A percentile compares a stretch with the other conserved stretches of the same genome.
Evolutionary conservation across 164 flowering plant genomes (phyloP).

Genomic region (Brasenia schreberi): DNA sequence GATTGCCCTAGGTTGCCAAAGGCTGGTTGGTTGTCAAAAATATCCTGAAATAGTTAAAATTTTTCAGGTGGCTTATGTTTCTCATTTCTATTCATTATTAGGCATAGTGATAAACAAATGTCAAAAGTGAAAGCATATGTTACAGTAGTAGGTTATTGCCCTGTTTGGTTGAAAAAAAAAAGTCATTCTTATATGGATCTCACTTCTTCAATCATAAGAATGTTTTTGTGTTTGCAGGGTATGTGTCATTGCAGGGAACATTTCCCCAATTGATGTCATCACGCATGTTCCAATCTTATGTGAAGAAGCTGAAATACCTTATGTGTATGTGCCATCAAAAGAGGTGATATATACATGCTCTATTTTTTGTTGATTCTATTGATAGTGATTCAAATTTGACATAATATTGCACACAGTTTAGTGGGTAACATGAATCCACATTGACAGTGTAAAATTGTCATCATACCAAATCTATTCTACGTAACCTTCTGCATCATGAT

Average conservation of each 20-base stretch:
- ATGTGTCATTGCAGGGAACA: constrained; percentile 91
- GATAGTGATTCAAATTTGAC: background rate
- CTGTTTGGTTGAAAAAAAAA: too few relatives aligned
- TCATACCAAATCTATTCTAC: background rate
- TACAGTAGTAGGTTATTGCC: too few relatives aligned
- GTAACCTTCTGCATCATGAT: background rate
- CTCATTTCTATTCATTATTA: too few relatives aligned
- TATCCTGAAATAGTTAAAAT: too few relatives aligned
- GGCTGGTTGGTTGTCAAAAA: too few relatives aligned
- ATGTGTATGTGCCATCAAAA: constrained; percentile 81
- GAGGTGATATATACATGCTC: constrained; percentile 39
- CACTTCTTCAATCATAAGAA: background rate
- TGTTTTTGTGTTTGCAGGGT: constrained; percentile 37
- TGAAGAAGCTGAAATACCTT: constrained; percentile 83
- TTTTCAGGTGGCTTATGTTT: too few relatives aligned
- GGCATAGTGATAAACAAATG: too few relatives aligned
- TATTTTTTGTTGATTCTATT: too few relatives aligned
- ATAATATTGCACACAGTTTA: background rate
- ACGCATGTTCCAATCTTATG: constrained; percentile 89
- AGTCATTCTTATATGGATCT: too few relatives aligned
- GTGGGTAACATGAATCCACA: too few relatives aligned
- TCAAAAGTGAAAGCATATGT: too few relatives aligned
- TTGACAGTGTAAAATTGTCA: background rate
- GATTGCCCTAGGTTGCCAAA: too few relatives aligned
- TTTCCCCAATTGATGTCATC: constrained; percentile 89